Evolutionary conservation across 2,329 filamentous ascomycete species (phyloP), one percentile per base, ranked within the genome.

Genomic region (Fusarium globosum): DNA sequence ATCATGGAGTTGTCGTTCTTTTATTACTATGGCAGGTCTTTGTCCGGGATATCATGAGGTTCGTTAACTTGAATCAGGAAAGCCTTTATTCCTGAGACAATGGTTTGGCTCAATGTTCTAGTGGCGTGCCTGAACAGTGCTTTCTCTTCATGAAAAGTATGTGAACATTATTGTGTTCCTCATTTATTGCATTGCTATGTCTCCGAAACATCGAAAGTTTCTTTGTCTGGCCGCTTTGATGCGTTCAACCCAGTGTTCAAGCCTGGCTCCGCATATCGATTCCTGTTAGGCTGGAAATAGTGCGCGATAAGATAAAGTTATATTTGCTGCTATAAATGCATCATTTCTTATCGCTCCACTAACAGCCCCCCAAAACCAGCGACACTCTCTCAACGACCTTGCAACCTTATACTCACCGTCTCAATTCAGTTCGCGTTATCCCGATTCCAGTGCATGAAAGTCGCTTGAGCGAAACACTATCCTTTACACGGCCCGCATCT

Each of bases 401-500:
- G 16, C 2, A 15, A 16, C 11, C 16, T 26, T n/a, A 0, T 10
- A 6, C 20, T 41, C 4, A 13, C 15, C 6, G 4, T 28, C 21
- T 43, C 21, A 8, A 9, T 49, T 14, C 41, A 7, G 7, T 13
- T 21, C 9, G n/a, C 16, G 9, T 13, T 43, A 2, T 18, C 30
- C 23, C 18, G 6, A 9, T 15, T 20, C 7, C 6, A 7, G 2
- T 21, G 13, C 18, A 21, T 21, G 26, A 11, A 20, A 28, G 13
- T 21, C 6, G 14, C 10, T 48, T 30, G 20, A 30, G 26, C 26
- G 4, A 12, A 48, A 8, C 14, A 16, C 4, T 16, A 12, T 30
- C 0, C 6, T 30, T 48, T 48, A 9, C 45, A n/a, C 20, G 2
- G 4, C 6, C 9, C 6, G 2, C 6, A 2, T 30, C 1, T 2